These are phyloP conservation scores for Phaeoacremonium minimum DNA, from an alignment of 2,329 filamentous ascomycete species.

Conservation along the genomic window DNA sequence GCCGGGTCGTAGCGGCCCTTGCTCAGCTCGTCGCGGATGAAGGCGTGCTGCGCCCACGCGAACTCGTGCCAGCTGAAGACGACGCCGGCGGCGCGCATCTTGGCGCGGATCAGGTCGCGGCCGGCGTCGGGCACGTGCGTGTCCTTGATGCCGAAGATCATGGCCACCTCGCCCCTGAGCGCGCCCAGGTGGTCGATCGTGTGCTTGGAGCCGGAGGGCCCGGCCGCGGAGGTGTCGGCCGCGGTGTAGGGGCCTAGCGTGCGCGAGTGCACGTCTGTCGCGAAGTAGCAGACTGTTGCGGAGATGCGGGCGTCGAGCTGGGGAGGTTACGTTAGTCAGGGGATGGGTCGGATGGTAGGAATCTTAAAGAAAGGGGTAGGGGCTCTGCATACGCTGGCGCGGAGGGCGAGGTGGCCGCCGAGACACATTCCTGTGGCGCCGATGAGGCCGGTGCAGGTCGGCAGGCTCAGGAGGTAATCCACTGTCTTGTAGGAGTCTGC, in stretches of 20 bases:
- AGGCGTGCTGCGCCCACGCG: slow-evolving; percentile 92
- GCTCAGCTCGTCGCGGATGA: slow-evolving; percentile 87
- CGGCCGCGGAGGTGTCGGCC: slow-evolving; percentile 40
- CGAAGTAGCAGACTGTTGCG: slow-evolving; percentile 83
- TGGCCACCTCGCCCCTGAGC: slow-evolving; percentile 59
- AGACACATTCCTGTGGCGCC: slow-evolving; percentile 88
- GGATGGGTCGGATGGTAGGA: slow-evolving; percentile 1
- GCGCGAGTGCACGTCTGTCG: slow-evolving; percentile 80
- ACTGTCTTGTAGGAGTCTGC: slow-evolving; percentile 67
- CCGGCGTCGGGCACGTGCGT: slow-evolving; percentile 83
- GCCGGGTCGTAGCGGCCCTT: slow-evolving; percentile 93
- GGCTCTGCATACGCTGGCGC: slow-evolving; percentile 36
- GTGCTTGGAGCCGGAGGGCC: slow-evolving; percentile 21
- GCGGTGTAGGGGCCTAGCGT: slow-evolving; percentile 61
- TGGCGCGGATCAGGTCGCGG: slow-evolving; percentile 77
- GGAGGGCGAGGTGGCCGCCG: slow-evolving; percentile 77
- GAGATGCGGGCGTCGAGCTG: slow-evolving; percentile 70
- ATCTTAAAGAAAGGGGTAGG: neutral
- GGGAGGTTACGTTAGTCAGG: slow-evolving; percentile 3
- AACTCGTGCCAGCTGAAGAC: slow-evolving; percentile 82
- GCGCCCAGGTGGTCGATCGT: slow-evolving; percentile 13
- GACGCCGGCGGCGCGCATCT: slow-evolving; percentile 70
- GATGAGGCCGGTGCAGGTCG: slow-evolving; percentile 77
- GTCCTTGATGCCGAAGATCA: slow-evolving; percentile 91
- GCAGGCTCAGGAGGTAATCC: slow-evolving; percentile 64